Evolutionary conservation across 2,329 filamentous ascomycete species (phyloP).

Genomic region (Alternaria gaisen): DNA sequence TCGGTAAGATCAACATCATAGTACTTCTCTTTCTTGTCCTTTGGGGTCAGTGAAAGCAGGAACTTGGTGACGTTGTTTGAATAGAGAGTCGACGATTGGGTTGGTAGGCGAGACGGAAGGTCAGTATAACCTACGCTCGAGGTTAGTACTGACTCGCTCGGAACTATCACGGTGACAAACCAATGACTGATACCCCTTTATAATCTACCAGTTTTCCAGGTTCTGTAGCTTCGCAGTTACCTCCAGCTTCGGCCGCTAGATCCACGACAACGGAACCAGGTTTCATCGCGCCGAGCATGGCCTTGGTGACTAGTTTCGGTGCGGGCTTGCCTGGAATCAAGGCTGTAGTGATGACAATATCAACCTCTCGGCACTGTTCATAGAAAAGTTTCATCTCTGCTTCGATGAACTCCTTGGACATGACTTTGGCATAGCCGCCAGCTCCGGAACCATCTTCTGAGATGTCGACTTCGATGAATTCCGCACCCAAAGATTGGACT

Average conservation of each 20-base stretch:
- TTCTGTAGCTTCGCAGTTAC: slow-evolving; percentile 84
- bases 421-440: slow-evolving; percentile 90
- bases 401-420: slow-evolving; percentile 93
- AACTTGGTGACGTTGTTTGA: slow-evolving; percentile 95
- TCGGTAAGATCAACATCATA: slow-evolving; percentile 84
- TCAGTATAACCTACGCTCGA: slow-evolving; percentile 73
- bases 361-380: slow-evolving; percentile 85
- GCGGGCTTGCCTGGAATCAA: slow-evolving; percentile 85
- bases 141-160: slow-evolving; percentile 47
- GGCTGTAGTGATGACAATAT: slow-evolving; percentile 94
- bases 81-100: slow-evolving; percentile 88
- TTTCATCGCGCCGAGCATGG: slow-evolving; percentile 85
- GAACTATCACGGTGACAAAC: slow-evolving; percentile 53
- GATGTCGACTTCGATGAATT: slow-evolving; percentile 87
- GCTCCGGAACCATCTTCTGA: slow-evolving; percentile 84
- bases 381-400: slow-evolving; percentile 93
- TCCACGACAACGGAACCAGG: slow-evolving; percentile 90
- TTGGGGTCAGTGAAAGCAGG: slow-evolving; percentile 80
- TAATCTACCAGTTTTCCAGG: slow-evolving; percentile 75
- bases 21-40: slow-evolving; percentile 78
- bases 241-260: slow-evolving; percentile 85
- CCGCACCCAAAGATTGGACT: slow-evolving; percentile 87
- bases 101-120: slow-evolving; percentile 83
- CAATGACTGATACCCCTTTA: slow-evolving; percentile 84
- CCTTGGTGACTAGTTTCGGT: slow-evolving; percentile 83